Evolutionary conservation across 2,329 filamentous ascomycete genomes (phyloP).

Genomic region (Colletotrichum melonis): DNA sequence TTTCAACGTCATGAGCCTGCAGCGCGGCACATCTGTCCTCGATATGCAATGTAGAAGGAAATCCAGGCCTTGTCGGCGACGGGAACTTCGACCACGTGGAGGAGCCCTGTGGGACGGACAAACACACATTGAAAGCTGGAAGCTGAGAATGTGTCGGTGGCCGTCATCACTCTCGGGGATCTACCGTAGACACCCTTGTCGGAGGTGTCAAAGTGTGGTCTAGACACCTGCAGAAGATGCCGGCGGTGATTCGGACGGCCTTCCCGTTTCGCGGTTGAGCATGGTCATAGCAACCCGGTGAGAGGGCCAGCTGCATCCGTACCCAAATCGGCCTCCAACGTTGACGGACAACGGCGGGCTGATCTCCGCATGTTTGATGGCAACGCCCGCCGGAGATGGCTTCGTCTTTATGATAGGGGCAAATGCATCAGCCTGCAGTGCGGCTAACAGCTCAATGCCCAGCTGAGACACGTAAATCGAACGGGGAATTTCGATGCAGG

Average conservation of each 20-base stretch:
- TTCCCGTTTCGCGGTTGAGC: slow-evolving; percentile 29
- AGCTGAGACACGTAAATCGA: neutral
- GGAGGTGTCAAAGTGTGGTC: slow-evolving; percentile 18
- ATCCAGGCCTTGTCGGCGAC: slow-evolving; percentile 4
- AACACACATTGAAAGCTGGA: neutral
- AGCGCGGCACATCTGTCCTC: neutral
- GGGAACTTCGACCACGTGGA: slow-evolving; percentile 1
- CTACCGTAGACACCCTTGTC: slow-evolving; percentile 18
- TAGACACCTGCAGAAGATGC: slow-evolving; percentile 32
- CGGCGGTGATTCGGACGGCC: slow-evolving; percentile 26
- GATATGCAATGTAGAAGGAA: neutral
- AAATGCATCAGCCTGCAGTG: neutral
- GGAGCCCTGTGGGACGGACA: slow-evolving; percentile 4
- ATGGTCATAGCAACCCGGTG: slow-evolving; percentile 21
- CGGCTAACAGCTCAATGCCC: neutral
- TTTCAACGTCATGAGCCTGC: slow-evolving; percentile 20
- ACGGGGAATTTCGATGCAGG: neutral
- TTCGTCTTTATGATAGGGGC: neutral
- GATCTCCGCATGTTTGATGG: slow-evolving; percentile 12
- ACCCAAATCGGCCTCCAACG: slow-evolving; percentile 27
- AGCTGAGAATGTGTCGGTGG: neutral
- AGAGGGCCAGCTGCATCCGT: slow-evolving; percentile 32
- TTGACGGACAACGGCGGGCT: slow-evolving; percentile 14
- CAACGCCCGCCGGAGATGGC: neutral
- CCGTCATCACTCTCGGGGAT: slow-evolving; percentile 11